These are phyloP conservation scores for Herpotrichia juniperi DNA, from an alignment of 2,329 filamentous ascomycete species.

Conservation along the genomic window DNA sequence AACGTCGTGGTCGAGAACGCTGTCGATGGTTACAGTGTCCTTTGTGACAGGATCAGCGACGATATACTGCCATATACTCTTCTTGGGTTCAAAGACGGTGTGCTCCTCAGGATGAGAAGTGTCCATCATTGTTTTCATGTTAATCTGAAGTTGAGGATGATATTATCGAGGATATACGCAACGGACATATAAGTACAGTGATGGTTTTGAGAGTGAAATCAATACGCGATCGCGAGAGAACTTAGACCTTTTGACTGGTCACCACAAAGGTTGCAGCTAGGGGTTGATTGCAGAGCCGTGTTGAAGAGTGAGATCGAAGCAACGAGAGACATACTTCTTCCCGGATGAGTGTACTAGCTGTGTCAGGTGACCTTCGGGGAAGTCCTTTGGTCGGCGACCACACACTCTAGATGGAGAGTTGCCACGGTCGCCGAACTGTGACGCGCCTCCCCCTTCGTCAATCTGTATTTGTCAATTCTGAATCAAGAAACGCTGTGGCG, in stretches of 20 bases:
- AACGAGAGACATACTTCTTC: neutral
- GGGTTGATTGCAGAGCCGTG: neutral
- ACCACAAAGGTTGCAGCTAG: neutral
- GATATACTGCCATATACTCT: constrained; percentile 64
- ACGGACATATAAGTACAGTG: too few relatives aligned
- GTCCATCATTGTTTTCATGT: neutral
- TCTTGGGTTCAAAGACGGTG: constrained; percentile 42
- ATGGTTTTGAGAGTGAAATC: too few relatives aligned
- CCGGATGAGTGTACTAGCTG: neutral
- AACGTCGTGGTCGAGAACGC: constrained; percentile 62
- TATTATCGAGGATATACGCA: neutral
- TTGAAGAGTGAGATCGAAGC: neutral
- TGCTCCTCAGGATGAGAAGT: constrained; percentile 27
- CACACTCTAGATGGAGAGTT: neutral
- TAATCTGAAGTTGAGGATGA: neutral
- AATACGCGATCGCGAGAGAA: neutral
- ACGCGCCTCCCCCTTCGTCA: neutral
- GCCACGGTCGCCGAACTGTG: neutral
- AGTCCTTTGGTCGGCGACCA: neutral
- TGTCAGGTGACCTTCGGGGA: constrained; percentile 6
- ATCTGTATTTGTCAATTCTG: neutral
- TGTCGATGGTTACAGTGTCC: constrained; percentile 63
- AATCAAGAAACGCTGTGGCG: neutral
- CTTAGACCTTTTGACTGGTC: neutral
- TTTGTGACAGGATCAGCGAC: constrained; percentile 59